Conservation (phyloP, 352 stramenopile genomes). For the Phytophthora aleatoria region DNA sequence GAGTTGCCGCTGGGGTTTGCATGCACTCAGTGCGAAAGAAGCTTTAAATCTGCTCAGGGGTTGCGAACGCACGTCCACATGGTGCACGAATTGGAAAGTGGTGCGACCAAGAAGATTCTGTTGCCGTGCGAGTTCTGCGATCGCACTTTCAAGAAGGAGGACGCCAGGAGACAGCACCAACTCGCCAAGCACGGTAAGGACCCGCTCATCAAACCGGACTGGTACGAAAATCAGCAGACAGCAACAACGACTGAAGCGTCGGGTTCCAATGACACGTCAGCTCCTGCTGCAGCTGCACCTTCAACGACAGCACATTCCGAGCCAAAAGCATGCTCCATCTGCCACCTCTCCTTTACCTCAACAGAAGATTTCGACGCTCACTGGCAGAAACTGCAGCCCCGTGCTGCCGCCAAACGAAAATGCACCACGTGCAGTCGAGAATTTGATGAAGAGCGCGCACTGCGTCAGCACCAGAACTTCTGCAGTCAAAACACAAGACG, state of each 20-base stretch:
- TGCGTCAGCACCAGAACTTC: slow-evolving; percentile 83
- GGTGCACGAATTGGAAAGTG: slow-evolving; percentile 74
- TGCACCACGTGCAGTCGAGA: slow-evolving; percentile 52
- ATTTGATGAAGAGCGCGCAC: slow-evolving; percentile 72
- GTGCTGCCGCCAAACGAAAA: slow-evolving; percentile 24
- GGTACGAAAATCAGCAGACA: slow-evolving; percentile 53
- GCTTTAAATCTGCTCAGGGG: slow-evolving; percentile 74
- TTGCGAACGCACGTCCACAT: slow-evolving; percentile 83
- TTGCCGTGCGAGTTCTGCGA: slow-evolving; percentile 54
- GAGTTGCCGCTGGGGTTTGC: slow-evolving; percentile 35
- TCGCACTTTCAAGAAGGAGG: slow-evolving; percentile 77
- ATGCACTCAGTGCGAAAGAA: slow-evolving; percentile 62
- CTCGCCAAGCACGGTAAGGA: slow-evolving; percentile 85
- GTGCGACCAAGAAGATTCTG: slow-evolving; percentile 18
- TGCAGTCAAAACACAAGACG: slow-evolving; percentile 22
- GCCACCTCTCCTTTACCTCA: slow-evolving; percentile 34
- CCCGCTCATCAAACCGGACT: slow-evolving; percentile 79
- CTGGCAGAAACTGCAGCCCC: slow-evolving; percentile 45
- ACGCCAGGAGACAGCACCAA: slow-evolving; percentile 73
- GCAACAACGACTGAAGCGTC: not conserved
- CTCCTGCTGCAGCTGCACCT: not conserved
- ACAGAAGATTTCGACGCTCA: slow-evolving; percentile 41
- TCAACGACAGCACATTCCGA: not conserved
- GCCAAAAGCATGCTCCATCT: slow-evolving; percentile 42
- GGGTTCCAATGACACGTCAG: not conserved